A percentile compares a stretch with the other conserved stretches of the same genome.
Evolutionary conservation across 2,329 filamentous ascomycete species (phyloP).

Genomic region (Pseudogymnoascus sp.): DNA sequence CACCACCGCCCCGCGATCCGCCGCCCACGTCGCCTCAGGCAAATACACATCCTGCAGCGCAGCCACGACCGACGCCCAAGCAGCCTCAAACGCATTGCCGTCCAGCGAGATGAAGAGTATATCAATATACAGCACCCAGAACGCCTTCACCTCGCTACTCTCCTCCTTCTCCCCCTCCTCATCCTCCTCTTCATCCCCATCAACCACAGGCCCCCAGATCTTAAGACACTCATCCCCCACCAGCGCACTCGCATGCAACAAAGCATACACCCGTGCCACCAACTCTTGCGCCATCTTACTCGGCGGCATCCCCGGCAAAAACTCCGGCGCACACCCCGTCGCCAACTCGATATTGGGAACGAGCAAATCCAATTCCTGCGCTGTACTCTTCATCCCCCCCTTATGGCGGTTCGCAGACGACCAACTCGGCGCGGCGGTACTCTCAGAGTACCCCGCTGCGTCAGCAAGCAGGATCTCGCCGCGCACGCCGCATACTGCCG

Average conservation of each 20-base stretch:
- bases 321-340: conserved; percentile 80
- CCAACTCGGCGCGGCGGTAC: conserved; percentile 21
- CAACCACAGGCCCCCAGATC: conserved; percentile 57
- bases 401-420: conserved; percentile 16
- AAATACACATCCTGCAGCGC: conserved; percentile 71
- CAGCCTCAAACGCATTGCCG: conserved; percentile 84
- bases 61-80: conserved; percentile 76
- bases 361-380: conserved; percentile 59
- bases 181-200: conserved; percentile 30
- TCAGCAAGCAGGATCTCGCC: conserved; percentile 75
- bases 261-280: conserved; percentile 64
- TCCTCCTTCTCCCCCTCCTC: conserved; percentile 23
- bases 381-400: conserved; percentile 34
- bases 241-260: conserved; percentile 64
- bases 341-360: conserved; percentile 91
- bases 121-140: conserved; percentile 93
- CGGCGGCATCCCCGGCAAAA: conserved; percentile 77
- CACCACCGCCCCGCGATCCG: conserved; percentile 68
- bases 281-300: conserved; percentile 74
- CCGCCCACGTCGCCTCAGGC: conserved; percentile 74
- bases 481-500: conserved; percentile 87
- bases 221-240: conserved; percentile 59
- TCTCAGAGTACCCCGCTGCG: conserved; percentile 57
- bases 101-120: conserved; percentile 91
- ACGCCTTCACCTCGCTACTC: conserved; percentile 59